Evolutionary conservation across 257 asterid genomes (phyloP).

Genomic region (Scutellaria galericulata): DNA sequence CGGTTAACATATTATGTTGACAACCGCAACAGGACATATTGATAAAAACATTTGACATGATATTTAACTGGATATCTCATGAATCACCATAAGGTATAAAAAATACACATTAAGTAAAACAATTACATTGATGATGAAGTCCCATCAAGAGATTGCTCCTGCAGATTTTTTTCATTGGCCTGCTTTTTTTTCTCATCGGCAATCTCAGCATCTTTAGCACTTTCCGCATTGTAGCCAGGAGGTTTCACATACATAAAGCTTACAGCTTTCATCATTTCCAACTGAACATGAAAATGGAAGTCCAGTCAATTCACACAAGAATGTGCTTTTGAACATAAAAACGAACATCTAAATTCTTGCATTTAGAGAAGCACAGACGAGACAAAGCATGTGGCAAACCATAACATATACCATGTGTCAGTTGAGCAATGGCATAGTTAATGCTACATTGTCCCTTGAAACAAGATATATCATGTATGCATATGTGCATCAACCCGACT

Average conservation of each 20-base stretch:
- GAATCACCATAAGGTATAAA: neutral
- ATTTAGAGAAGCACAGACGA: neutral
- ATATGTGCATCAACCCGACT: neutral
- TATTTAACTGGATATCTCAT: slow-evolving; percentile 15
- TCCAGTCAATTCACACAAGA: slow-evolving; percentile 27
- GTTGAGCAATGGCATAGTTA: neutral
- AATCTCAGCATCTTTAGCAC: slow-evolving; percentile 96
- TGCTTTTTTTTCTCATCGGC: slow-evolving; percentile 63
- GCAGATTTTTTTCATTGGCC: slow-evolving; percentile 39
- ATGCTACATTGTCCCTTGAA: neutral
- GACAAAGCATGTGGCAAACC: neutral
- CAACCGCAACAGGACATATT: slow-evolving; percentile 7
- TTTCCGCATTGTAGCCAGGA: slow-evolving; percentile 95
- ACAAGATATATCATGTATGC: neutral
- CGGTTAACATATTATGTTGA: slow-evolving; percentile 26
- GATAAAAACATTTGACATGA: slow-evolving; percentile 8
- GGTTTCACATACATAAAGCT: slow-evolving; percentile 98
- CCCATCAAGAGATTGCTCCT: slow-evolving; percentile 48
- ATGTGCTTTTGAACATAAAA: neutral
- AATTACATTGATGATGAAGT: slow-evolving; percentile 65
- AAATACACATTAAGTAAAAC: slow-evolving; percentile 18
- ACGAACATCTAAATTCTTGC: neutral
- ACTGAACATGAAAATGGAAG: slow-evolving; percentile 48
- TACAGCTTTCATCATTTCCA: slow-evolving; percentile 98
- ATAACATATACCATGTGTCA: slow-evolving; percentile 18